phyloP scores from a whole-genome alignment of 2,329 filamentous ascomycete species.

The Fusarium musae region DNA sequence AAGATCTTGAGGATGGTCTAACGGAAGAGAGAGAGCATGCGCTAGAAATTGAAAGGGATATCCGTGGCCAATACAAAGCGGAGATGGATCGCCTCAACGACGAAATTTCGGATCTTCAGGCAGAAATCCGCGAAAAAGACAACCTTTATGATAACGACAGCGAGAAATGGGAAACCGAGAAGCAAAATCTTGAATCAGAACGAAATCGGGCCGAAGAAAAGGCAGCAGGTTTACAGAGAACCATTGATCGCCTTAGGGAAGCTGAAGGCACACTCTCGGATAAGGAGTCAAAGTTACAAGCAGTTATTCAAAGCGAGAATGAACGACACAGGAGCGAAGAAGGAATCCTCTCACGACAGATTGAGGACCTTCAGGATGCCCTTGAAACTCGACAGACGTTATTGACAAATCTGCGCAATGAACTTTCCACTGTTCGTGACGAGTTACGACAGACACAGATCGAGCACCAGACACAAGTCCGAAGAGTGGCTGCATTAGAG shows the following conservation, averaged over 20 bases:
- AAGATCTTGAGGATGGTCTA: constrained; percentile 61
- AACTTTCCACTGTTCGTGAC: constrained; percentile 73
- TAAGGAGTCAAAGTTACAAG: constrained; percentile 74
- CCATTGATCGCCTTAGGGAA: constrained; percentile 76
- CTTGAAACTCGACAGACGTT: constrained; percentile 73
- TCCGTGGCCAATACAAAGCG: constrained; percentile 57
- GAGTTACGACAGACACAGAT: constrained; percentile 76
- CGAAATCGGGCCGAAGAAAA: constrained; percentile 75
- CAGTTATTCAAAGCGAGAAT: constrained; percentile 75
- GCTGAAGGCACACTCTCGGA: constrained; percentile 73
- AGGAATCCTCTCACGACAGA: constrained; percentile 74
- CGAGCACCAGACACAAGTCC: constrained; percentile 69
- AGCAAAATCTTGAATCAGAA: constrained; percentile 72
- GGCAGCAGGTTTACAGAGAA: constrained; percentile 73
- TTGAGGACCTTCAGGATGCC: constrained; percentile 78
- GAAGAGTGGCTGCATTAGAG: constrained; percentile 75
- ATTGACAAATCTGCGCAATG: constrained; percentile 72
- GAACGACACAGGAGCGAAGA: constrained; percentile 80
- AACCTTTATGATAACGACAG: constrained; percentile 76
- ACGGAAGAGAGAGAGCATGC: constrained; percentile 67
- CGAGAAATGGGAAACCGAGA: constrained; percentile 76
- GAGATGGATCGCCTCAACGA: constrained; percentile 64
- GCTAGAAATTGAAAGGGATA: constrained; percentile 68
- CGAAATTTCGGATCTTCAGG: constrained; percentile 71
- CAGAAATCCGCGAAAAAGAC: constrained; percentile 75